These are phyloP conservation scores for Capsicum baccatum DNA, from an alignment of 257 asterid genomes.

Conservation along the genomic window DNA sequence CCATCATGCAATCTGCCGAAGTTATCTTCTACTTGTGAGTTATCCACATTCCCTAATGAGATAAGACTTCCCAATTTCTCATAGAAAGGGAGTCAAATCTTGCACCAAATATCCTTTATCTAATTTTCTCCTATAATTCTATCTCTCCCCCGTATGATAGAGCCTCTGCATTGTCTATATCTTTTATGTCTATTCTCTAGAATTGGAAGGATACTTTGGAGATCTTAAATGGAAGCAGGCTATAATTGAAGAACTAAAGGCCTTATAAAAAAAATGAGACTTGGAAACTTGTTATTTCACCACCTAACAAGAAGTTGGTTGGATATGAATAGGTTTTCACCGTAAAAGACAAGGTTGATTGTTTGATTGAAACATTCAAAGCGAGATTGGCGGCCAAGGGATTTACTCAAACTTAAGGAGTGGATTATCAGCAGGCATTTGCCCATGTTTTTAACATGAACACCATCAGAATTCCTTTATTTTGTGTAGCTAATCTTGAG, in stretches of 20 bases:
- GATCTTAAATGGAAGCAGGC: not conserved
- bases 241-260: not conserved
- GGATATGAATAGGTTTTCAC: not conserved
- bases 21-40: not conserved
- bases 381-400: not conserved
- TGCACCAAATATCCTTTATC: not conserved
- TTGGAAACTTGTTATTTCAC: not conserved
- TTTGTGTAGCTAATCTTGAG: not conserved
- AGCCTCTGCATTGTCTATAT: not conserved
- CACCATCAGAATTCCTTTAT: not conserved
- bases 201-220: not conserved
- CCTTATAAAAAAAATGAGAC: not conserved
- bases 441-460: not conserved
- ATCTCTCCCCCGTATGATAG: not conserved
- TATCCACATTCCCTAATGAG: not conserved
- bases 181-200: not conserved
- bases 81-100: not conserved
- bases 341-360: not conserved
- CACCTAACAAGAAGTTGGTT: not conserved
- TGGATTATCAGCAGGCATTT: not conserved
- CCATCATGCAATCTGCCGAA: not conserved
- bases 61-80: not conserved
- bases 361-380: conserved; percentile 10
- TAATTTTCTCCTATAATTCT: conserved; percentile 1
- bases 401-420: not conserved